These are phyloP conservation scores for Acidomyces sp. DNA, from an alignment of 495 filamentous ascomycete genomes.

Conservation along the genomic window DNA sequence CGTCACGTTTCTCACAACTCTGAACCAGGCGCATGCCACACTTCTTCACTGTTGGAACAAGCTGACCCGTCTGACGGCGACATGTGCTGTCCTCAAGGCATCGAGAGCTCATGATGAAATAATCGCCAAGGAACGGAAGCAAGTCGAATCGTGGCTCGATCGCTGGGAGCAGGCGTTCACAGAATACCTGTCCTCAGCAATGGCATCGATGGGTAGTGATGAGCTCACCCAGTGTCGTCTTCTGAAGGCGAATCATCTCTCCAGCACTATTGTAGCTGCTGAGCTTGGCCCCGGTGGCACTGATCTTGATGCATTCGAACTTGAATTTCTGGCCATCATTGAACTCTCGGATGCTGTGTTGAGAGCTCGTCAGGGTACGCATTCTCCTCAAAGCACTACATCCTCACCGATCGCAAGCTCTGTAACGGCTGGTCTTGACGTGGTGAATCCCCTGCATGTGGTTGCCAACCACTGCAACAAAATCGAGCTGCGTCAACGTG, in stretches of 20 bases:
- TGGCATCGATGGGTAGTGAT: constrained; percentile 6
- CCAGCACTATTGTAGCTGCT: constrained; percentile 10
- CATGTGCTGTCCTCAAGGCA: not conserved
- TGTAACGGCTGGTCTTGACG: constrained; percentile 2
- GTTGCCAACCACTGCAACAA: constrained; percentile 5
- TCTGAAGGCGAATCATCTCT: constrained; percentile 16
- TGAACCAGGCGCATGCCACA: constrained; percentile 15
- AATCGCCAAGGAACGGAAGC: not conserved
- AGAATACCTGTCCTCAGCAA: constrained; percentile 3
- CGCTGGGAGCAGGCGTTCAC: constrained; percentile 15
- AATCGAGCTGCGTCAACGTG: not conserved
- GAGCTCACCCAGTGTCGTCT: constrained; percentile 12
- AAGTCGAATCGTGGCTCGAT: constrained; percentile 8
- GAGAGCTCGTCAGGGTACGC: not conserved
- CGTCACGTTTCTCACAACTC: constrained; percentile 7
- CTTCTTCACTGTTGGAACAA: constrained; percentile 11
- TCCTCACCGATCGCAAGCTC: not conserved
- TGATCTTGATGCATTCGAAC: constrained; percentile 2
- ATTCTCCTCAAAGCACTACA: constrained; percentile 3
- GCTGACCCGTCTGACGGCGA: not conserved
- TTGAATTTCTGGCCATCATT: constrained; percentile 11
- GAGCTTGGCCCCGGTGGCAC: not conserved
- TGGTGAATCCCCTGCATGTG: constrained; percentile 5
- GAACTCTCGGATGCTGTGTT: constrained; percentile 13
- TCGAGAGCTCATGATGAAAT: not conserved